These are phyloP conservation scores for Clonostachys byssicola DNA, from an alignment of 2,329 filamentous ascomycete genomes.

Conservation along the genomic window DNA sequence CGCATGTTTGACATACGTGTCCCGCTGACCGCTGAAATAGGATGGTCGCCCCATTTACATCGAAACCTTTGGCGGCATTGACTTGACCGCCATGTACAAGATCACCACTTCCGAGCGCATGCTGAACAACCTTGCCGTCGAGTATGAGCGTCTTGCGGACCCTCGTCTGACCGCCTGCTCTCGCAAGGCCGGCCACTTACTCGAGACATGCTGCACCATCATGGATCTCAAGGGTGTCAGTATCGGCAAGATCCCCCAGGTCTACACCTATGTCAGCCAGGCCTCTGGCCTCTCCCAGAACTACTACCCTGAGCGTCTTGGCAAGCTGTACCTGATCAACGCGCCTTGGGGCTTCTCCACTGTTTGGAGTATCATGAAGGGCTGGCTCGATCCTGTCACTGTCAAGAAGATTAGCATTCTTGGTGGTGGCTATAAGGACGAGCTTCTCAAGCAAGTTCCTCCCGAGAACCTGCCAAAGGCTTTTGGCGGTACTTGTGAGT, in stretches of 20 bases:
- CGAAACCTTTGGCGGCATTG: constrained; percentile 90
- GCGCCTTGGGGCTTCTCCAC: constrained; percentile 91
- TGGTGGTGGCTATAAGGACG: constrained; percentile 74
- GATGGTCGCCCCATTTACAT: constrained; percentile 97
- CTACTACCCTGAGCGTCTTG: constrained; percentile 97
- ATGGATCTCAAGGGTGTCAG: constrained; percentile 97
- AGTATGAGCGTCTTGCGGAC: constrained; percentile 95
- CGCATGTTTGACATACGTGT: neutral
- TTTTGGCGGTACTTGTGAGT: constrained; percentile 82
- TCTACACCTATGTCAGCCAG: constrained; percentile 83
- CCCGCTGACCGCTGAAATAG: constrained; percentile 34
- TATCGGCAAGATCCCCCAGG: constrained; percentile 72
- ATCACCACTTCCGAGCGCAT: constrained; percentile 92
- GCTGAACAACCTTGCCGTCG: constrained; percentile 91
- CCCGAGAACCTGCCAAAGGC: constrained; percentile 83
- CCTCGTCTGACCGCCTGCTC: constrained; percentile 93
- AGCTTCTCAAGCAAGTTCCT: constrained; percentile 80
- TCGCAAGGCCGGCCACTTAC: constrained; percentile 80
- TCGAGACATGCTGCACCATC: constrained; percentile 97
- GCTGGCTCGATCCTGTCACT: constrained; percentile 94
- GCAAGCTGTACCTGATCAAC: constrained; percentile 97
- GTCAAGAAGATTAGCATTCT: constrained; percentile 94
- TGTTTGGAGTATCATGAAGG: constrained; percentile 83
- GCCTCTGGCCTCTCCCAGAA: constrained; percentile 92
- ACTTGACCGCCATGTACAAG: constrained; percentile 85